A percentile compares a stretch with the other conserved stretches of the same genome.
phyloP scores from a whole-genome alignment of 106 monocot species.

The Dendrobium officinale region DNA sequence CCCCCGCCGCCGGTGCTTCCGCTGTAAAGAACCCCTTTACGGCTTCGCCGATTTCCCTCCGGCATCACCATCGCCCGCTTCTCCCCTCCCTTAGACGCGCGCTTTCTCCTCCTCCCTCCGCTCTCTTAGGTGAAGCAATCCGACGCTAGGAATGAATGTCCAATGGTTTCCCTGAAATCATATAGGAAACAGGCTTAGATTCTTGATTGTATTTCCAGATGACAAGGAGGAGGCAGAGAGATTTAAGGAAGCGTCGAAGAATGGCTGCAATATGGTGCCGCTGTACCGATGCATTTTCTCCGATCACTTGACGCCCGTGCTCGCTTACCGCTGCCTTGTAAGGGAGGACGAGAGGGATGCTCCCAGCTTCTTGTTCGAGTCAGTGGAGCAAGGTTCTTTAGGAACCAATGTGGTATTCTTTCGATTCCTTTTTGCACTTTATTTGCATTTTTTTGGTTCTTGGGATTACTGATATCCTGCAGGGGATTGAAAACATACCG shows the following conservation, averaged over 20 bases:
- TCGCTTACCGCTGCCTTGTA: slow-evolving; percentile 36
- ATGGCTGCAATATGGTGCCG: slow-evolving; percentile 34
- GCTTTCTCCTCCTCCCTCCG: not conserved
- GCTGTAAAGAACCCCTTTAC: not conserved
- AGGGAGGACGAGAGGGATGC: slow-evolving; percentile 43
- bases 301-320: slow-evolving; percentile 42
- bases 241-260: slow-evolving; percentile 32
- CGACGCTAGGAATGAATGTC: too few relatives aligned
- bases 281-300: slow-evolving; percentile 31
- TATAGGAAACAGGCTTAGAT: not conserved
- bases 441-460: not conserved
- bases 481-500: too few relatives aligned
- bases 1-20: not conserved
- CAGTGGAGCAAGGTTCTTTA: slow-evolving; percentile 37
- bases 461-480: not conserved
- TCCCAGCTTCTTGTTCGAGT: slow-evolving; percentile 67
- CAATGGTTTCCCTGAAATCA: not conserved
- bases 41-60: not conserved
- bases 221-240: slow-evolving; percentile 20
- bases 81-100: slow-evolving; percentile 12
- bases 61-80: not conserved
- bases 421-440: not conserved
- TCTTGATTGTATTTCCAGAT: slow-evolving; percentile 13
- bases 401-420: slow-evolving; percentile 39
- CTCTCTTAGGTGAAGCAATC: slow-evolving; percentile 4